A percentile compares a stretch with the other conserved stretches of the same genome.
Conservation (phyloP, 2,329 filamentous ascomycete genomes). For the Cordyceps cicadae region DNA sequence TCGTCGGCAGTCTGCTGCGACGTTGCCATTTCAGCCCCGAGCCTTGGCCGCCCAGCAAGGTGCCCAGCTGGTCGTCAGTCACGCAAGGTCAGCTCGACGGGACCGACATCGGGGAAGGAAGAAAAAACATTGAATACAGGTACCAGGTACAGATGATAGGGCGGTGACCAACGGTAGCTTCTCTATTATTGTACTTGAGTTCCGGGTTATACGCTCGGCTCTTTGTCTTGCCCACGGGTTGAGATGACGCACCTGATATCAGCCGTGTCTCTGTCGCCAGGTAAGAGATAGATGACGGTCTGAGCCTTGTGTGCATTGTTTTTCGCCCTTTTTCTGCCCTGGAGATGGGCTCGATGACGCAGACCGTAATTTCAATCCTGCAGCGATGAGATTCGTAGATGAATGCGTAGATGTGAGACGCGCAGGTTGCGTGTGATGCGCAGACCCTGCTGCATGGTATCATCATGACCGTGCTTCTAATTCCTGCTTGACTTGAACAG, state of each 20-base stretch:
- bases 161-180: not conserved
- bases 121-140: too few relatives aligned
- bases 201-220: too few relatives aligned
- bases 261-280: too few relatives aligned
- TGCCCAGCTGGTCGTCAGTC: not conserved
- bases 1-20: not conserved
- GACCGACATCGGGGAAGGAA: not conserved
- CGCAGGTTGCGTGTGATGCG: not conserved
- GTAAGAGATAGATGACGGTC: too few relatives aligned
- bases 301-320: too few relatives aligned
- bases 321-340: too few relatives aligned
- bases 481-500: not conserved
- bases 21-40: slow-evolving; percentile 7
- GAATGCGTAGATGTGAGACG: not conserved
- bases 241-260: too few relatives aligned
- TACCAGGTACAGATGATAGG: not conserved
- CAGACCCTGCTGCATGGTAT: not conserved
- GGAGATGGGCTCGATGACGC: too few relatives aligned
- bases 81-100: not conserved
- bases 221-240: too few relatives aligned
- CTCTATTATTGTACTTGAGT: too few relatives aligned
- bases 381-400: not conserved
- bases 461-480: not conserved
- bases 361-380: not conserved
- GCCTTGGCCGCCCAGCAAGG: slow-evolving; percentile 1